phyloP scores from a whole-genome alignment of 352 stramenopile genomes.

The Blastocystis sp. region DNA sequence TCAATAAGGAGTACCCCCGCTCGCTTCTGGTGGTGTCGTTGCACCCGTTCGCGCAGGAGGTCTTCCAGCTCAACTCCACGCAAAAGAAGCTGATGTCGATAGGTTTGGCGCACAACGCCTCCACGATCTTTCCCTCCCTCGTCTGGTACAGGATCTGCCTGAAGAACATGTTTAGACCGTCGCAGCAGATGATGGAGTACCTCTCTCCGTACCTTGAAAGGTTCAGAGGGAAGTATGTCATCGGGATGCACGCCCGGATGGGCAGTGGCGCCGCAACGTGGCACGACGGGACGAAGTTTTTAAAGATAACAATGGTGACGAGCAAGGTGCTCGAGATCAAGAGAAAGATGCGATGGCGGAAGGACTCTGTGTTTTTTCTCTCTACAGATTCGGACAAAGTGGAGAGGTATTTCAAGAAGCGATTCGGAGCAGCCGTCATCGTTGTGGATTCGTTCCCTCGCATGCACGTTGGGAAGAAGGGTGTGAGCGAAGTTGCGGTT shows the following conservation, averaged over 20 bases:
- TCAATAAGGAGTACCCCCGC: background rate
- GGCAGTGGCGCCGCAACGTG: background rate
- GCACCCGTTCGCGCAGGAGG: background rate
- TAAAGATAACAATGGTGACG: background rate
- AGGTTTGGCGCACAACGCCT: background rate
- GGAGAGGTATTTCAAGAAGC: background rate
- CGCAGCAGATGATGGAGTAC: background rate
- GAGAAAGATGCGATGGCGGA: background rate
- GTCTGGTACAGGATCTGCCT: constrained; percentile 31
- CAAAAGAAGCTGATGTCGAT: background rate
- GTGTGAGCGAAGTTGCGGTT: background rate
- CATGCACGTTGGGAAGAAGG: background rate
- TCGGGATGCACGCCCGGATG: constrained; percentile 24
- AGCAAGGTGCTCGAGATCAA: background rate
- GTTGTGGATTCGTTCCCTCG: background rate
- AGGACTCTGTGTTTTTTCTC: background rate
- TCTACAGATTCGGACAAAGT: constrained; percentile 41
- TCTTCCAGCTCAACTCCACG: background rate
- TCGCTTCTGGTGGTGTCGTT: background rate
- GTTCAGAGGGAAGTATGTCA: background rate
- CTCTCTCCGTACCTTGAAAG: background rate
- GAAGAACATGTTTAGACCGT: background rate
- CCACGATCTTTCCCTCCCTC: background rate
- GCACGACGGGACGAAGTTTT: background rate
- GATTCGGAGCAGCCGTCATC: background rate